Evolutionary conservation across 2,329 filamentous ascomycete genomes (phyloP).

Genomic region (Hypomyces rosellus): DNA sequence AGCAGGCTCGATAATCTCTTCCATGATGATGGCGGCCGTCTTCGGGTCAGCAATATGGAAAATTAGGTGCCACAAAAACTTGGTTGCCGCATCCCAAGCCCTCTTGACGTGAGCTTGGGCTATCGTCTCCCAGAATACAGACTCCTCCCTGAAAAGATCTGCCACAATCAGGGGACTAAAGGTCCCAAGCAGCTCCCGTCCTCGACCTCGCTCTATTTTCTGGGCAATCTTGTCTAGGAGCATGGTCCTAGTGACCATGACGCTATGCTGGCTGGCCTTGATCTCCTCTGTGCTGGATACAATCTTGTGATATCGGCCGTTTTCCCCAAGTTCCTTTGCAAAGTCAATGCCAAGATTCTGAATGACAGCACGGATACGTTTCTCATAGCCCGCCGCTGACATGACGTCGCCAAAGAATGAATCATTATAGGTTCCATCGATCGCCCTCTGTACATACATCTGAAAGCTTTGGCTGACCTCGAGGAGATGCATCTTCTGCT

Average conservation of each 20-base stretch:
- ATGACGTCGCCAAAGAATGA: conserved; percentile 41
- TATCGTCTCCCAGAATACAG: conserved; percentile 44
- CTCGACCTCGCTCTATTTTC: conserved; percentile 19
- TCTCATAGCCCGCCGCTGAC: conserved; percentile 27
- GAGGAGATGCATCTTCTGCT: conserved; percentile 45
- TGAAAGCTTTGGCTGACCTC: conserved; percentile 39
- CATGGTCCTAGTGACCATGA: conserved; percentile 8
- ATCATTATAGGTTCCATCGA: conserved; percentile 46
- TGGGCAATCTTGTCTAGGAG: conserved; percentile 18
- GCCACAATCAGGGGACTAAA: conserved; percentile 54
- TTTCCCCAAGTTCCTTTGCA: conserved; percentile 31
- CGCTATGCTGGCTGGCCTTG: not conserved
- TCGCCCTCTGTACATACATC: conserved; percentile 36
- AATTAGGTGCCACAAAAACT: conserved; percentile 8
- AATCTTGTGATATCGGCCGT: conserved; percentile 30
- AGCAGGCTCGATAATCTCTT: conserved; percentile 13
- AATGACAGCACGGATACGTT: conserved; percentile 47
- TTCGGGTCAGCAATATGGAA: conserved; percentile 13
- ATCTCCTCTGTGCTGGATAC: not conserved
- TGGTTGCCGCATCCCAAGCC: conserved; percentile 12
- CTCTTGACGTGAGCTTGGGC: conserved; percentile 22
- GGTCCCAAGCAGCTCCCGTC: conserved; percentile 51
- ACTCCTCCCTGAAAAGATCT: conserved; percentile 56
- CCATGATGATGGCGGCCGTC: conserved; percentile 12
- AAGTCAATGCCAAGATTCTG: conserved; percentile 46